Conservation (phyloP, 345 rosid genomes). For the Eucalyptus regnans region DNA sequence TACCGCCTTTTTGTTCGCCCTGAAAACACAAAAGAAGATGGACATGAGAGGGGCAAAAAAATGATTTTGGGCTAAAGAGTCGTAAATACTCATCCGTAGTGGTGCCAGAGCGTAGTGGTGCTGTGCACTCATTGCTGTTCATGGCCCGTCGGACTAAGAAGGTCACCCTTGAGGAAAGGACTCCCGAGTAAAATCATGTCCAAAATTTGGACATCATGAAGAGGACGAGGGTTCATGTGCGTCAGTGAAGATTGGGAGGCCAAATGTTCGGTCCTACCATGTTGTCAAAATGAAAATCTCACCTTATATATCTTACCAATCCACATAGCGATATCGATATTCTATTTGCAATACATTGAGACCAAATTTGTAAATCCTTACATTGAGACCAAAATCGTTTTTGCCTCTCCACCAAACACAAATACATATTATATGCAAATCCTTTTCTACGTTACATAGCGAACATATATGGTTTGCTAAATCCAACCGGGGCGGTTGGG, state of each 20-base stretch:
- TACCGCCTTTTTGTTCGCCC: neutral
- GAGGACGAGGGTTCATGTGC: neutral
- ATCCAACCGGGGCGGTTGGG: neutral
- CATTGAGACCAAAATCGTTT: too few relatives aligned
- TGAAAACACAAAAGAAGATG: neutral
- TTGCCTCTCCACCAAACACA: too few relatives aligned
- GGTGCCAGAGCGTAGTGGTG: neutral
- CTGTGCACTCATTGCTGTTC: neutral
- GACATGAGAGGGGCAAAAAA: neutral
- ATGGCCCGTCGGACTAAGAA: neutral
- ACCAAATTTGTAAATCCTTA: neutral
- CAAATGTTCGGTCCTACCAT: neutral
- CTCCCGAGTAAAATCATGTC: neutral
- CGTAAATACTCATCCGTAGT: neutral
- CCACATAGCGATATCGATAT: neutral
- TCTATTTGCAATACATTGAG: neutral
- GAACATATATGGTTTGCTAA: neutral
- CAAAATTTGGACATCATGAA: neutral
- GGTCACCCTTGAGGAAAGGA: neutral
- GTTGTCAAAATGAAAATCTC: neutral
- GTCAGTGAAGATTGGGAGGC: neutral
- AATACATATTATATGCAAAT: neutral
- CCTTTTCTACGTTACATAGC: neutral
- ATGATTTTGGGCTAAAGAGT: neutral
- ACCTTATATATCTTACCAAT: neutral